Evolutionary conservation across 2,329 filamentous ascomycete genomes (phyloP).

Genomic region (Fusarium sp.): DNA sequence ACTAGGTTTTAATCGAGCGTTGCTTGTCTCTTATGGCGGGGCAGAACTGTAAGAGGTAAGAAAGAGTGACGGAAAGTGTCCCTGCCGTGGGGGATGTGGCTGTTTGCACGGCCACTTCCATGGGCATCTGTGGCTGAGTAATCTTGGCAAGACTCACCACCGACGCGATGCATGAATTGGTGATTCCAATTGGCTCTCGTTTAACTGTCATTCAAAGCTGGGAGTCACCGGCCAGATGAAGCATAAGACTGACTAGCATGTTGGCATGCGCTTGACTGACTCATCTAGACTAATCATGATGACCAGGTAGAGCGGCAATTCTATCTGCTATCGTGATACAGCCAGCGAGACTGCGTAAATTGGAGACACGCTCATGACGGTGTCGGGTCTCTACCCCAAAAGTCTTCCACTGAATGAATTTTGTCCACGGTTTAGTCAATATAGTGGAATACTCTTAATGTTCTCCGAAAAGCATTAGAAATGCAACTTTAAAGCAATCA

Average conservation of each 20-base stretch:
- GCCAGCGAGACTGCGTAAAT: background rate
- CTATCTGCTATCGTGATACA: background rate
- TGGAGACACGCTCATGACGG: background rate
- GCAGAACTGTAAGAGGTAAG: constrained; percentile 23
- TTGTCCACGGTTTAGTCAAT: background rate
- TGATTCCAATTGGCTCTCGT: constrained; percentile 18
- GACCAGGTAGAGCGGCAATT: background rate
- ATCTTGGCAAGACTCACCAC: constrained; percentile 14
- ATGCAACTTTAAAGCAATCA: background rate
- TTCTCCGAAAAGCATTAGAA: background rate
- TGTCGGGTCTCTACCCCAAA: background rate
- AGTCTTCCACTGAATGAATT: background rate
- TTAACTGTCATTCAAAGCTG: background rate
- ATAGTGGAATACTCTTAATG: background rate
- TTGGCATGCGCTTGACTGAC: background rate
- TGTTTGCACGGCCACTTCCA: constrained; percentile 20
- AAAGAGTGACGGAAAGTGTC: constrained; percentile 21
- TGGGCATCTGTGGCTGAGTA: constrained; percentile 31
- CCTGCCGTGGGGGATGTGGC: constrained; percentile 24
- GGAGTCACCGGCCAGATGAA: constrained; percentile 32
- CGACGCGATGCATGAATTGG: constrained; percentile 14
- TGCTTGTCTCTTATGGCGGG: constrained; percentile 38
- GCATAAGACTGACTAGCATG: background rate
- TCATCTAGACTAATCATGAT: constrained; percentile 17
- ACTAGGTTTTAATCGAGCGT: constrained; percentile 43